Evolutionary conservation across 345 rosid genomes (phyloP).

Genomic region (Heritiera littoralis): DNA sequence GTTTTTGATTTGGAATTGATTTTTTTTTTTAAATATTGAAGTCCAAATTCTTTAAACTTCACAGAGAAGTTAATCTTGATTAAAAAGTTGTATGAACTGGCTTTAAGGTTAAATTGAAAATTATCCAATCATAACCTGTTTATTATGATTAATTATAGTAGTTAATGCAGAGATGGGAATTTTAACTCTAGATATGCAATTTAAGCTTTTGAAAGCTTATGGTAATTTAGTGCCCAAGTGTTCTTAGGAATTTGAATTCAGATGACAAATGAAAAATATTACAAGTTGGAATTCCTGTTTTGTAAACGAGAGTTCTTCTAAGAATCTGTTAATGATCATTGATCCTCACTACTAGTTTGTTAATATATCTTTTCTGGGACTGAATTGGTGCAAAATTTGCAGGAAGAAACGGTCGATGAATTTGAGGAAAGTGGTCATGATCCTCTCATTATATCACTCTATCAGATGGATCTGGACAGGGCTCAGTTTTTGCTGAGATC

Average conservation of each 20-base stretch:
- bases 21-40: neutral
- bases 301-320: neutral
- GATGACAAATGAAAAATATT: neutral
- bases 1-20: neutral
- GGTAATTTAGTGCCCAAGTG: neutral
- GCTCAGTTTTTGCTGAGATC: constrained; percentile 83
- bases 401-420: constrained; percentile 63
- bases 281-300: neutral
- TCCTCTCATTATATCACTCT: constrained; percentile 73
- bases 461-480: constrained; percentile 87
- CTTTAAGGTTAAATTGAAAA: neutral
- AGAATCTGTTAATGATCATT: neutral
- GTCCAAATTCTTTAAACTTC: neutral
- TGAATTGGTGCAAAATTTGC: constrained; percentile 16
- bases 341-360: neutral
- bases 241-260: neutral
- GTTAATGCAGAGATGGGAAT: neutral
- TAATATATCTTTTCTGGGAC: neutral
- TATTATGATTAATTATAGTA: neutral
- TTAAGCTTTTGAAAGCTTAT: neutral
- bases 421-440: constrained; percentile 44
- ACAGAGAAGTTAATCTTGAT: neutral
- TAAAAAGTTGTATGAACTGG: neutral
- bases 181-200: neutral
- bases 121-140: neutral